Percentiles rank a stretch among this genome's conserved stretches.
Conservation (phyloP, 2,329 filamentous ascomycete genomes). For the Setomelanomma holmii region DNA sequence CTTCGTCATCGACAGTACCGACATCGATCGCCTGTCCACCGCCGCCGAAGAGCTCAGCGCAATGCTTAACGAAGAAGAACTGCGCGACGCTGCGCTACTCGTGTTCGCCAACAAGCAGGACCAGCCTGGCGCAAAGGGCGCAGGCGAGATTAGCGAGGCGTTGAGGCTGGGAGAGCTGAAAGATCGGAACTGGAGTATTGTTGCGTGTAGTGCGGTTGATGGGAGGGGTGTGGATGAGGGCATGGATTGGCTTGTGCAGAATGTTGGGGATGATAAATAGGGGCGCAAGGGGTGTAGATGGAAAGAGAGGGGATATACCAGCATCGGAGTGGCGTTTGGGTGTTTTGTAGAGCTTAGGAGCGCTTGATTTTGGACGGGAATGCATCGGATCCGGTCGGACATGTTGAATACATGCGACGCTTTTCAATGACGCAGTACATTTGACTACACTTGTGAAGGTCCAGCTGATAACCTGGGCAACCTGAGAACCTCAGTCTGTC, state of each 20-base stretch:
- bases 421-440: no score
- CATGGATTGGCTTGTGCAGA: constrained; percentile 98
- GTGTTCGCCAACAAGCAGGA: constrained; percentile 99
- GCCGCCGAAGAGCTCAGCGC: constrained; percentile 90
- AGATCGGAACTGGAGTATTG: constrained; percentile 98
- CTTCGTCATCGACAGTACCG: constrained; percentile 97
- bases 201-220: constrained; percentile 95
- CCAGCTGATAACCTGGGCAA: no score
- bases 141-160: constrained; percentile 95
- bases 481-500: no score
- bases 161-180: constrained; percentile 87
- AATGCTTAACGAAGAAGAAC: constrained; percentile 97
- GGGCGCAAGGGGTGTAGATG: not conserved
- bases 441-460: no score
- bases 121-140: constrained; percentile 94
- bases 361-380: not conserved
- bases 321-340: constrained; percentile 27
- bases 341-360: not conserved
- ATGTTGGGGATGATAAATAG: constrained; percentile 11
- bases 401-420: no score
- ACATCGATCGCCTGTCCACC: constrained; percentile 92
- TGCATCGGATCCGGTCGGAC: no score
- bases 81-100: constrained; percentile 87
- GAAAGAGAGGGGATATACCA: constrained; percentile 12
- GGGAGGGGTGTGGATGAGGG: constrained; percentile 93